phyloP scores from a whole-genome alignment of 2,329 filamentous ascomycete species.

The Colletotrichum sp. region DNA sequence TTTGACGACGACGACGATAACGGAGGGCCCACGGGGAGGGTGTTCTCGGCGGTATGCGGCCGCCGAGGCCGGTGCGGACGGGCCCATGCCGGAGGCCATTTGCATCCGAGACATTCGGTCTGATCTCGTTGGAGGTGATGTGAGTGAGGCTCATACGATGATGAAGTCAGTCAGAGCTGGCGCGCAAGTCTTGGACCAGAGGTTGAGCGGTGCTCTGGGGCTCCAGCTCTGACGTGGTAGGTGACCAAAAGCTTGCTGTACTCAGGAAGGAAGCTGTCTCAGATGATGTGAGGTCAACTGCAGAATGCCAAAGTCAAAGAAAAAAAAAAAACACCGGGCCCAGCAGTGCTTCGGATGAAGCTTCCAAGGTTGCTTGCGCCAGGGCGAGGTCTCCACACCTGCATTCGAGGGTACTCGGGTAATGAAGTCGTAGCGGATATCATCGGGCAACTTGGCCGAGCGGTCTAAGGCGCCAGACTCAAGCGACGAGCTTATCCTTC shows the following conservation, averaged over 20 bases:
- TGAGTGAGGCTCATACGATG: background rate
- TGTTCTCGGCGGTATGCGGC: background rate
- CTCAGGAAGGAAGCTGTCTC: background rate
- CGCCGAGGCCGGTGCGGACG: background rate
- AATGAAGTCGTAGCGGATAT: rapidly evolving
- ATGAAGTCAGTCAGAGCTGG: background rate
- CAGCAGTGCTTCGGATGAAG: background rate
- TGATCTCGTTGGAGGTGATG: background rate
- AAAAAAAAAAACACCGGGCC: background rate
- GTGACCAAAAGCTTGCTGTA: background rate
- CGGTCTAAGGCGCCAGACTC: conserved; percentile 23
- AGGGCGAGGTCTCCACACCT: background rate
- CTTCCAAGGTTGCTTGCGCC: background rate
- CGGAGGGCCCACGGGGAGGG: background rate
- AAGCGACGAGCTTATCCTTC: background rate
- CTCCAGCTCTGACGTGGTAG: background rate
- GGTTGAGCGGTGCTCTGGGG: background rate
- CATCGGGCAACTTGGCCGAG: conserved; percentile 19
- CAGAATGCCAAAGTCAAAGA: background rate
- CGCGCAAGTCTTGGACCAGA: background rate
- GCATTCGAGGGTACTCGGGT: rapidly evolving
- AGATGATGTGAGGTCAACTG: background rate
- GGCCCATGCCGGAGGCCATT: background rate
- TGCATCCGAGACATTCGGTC: background rate
- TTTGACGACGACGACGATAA: background rate